Percentiles rank a stretch among this genome's conserved stretches.
Evolutionary conservation across 257 asterid species (phyloP).

Genomic region (Asclepias syriaca): DNA sequence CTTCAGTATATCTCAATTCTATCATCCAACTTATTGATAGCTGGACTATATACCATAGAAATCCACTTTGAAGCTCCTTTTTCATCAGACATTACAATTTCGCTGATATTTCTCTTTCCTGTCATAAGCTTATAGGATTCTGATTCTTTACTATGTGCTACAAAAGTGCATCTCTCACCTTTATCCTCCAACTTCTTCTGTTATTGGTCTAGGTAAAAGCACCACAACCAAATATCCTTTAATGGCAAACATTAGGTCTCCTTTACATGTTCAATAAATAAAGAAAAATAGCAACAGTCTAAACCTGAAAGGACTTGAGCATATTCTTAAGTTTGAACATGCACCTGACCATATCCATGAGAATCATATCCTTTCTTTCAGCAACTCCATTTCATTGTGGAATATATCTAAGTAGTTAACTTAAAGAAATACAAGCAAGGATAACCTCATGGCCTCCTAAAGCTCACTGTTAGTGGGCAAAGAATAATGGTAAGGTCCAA

Average conservation of each 20-base stretch:
- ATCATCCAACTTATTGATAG: too few relatives aligned
- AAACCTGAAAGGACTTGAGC: not conserved
- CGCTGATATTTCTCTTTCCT: too few relatives aligned
- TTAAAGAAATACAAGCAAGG: not conserved
- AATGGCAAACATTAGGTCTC: not conserved
- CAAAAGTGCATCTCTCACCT: not conserved
- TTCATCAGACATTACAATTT: too few relatives aligned
- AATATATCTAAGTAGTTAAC: not conserved
- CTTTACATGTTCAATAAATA: not conserved
- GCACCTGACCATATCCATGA: not conserved
- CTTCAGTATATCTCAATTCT: too few relatives aligned
- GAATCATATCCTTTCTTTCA: not conserved
- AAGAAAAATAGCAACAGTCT: not conserved
- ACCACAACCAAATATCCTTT: not conserved
- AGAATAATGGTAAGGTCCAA: too few relatives aligned
- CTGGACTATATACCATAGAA: too few relatives aligned
- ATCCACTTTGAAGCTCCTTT: not conserved
- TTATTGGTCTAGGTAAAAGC: not conserved
- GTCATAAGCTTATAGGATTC: not conserved
- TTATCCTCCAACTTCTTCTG: constrained; percentile 1
- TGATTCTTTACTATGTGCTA: too few relatives aligned
- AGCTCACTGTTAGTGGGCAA: too few relatives aligned
- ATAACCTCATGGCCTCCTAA: too few relatives aligned
- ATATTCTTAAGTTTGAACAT: not conserved
- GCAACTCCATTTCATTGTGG: not conserved